Evolutionary conservation across 495 filamentous ascomycete genomes (phyloP), one percentile per base, ranked within the genome.

Genomic region (Cercophora sp.): DNA sequence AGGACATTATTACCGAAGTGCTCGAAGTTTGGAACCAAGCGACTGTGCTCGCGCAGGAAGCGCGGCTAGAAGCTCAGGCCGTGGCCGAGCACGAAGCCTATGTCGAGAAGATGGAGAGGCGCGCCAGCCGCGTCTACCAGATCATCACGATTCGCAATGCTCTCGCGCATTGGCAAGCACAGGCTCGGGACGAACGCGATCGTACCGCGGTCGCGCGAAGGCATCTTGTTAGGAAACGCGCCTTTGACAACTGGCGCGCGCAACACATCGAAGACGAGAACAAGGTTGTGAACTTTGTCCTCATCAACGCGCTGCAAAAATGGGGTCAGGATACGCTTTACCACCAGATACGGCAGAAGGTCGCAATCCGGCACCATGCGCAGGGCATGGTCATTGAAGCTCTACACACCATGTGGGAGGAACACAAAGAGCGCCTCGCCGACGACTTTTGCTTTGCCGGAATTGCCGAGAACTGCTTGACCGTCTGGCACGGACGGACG

Each of bases 161-260:
- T 29, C 42, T 63, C 24, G 29, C 27, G 6, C 32, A 52, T 23
- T 67, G 64, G 64, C 56, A 59, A 22, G 55, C 45, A n/a, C 34
- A 23, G 2, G 61, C 66, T 0, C 36, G 35, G 2, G 62, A 69
- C 1, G 64, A 69, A 39, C 36, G 48, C 31, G 62, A 77, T 26
- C 73, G 77, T 18, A 85, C 83, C 0, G 79, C 76, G 8, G 72
- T 77, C 25, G 88, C 85, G 16, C 78, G 85, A 37, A 67, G 78
- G 52, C 86, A 87, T 66, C 74, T 91, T n/a, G 68, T 91, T 10
- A 69, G 83, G 56, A 78, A 82, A 36, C 84, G 83, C 31, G 87
- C 85, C 52, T 93, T 93, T 62, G 82, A 85, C 54, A 81, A 82
- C 4, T 93, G 88, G 88, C 77, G 80, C 13, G 81, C 84, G 43